Base-by-base conservation (phyloP, 2,329 filamentous ascomycete genomes). In the Aspergillus aculeatinus region DNA sequence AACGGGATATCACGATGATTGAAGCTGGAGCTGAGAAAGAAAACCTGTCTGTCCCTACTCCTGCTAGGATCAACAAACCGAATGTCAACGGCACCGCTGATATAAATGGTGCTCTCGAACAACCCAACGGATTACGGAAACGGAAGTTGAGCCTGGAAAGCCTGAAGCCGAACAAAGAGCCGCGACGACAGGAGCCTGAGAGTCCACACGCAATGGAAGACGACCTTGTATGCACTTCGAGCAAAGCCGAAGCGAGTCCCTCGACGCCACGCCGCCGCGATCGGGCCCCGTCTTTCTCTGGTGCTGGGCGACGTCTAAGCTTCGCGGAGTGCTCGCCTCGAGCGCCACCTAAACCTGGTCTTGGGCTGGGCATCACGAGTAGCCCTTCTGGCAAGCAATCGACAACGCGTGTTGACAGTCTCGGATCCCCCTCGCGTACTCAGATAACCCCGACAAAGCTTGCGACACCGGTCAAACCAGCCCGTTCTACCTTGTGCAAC, bases 301-400 rank as follows among this genome's bases (percentile, higher is more conserved):
- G 63, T 19, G 54, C 63, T 31, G 58, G 59, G 27, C 64, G 65
- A 23, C 65, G 55, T 10, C 48, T 60, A 21, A 69, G 63, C 48
- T 63, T 67, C 60, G 48, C 51, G 5, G 59, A 64, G 33, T 50
- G 55, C 12, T 27, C 42, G 35, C 48, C 58, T 1, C 48, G 44
- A 19, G 62, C 64, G 44, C 44, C 51, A 27, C 44, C 56, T 4
- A 66, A 57, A 16, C 52, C 52, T 21, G 68, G 67, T 25, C 57
- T 72, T 19, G 71, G 68, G 3, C 55, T 73, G 25, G 72, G 70
- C 4, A 72, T 74, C 16, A 72, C 71, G 11, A 63, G 51, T 51
- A 73, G 67, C 47, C 68, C 70, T 25, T 59, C 65, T n/a, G 62
- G 62, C 49, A 70, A 67, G 25, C 54, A 61, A 29, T 62, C 64